These are phyloP conservation scores for Roridomyces roridus DNA, from an alignment of 768 basidiomycete genomes.

Conservation along the genomic window DNA sequence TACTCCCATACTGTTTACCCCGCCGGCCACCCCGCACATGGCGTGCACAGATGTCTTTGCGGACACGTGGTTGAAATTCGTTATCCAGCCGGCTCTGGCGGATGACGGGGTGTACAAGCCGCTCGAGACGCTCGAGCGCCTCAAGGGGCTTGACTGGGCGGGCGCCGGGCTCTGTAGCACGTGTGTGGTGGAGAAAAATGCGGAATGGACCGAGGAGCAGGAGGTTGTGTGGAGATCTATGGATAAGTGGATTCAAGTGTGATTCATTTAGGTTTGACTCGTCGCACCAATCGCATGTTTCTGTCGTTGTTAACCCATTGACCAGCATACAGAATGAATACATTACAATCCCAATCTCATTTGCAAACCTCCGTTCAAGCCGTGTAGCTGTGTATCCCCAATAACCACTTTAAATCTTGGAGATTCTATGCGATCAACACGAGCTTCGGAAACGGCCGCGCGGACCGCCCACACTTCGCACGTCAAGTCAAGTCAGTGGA, in stretches of 20 bases:
- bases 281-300: constrained; percentile 12
- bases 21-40: constrained; percentile 75
- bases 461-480: no score
- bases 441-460: no score
- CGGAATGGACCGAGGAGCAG: constrained; percentile 73
- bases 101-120: constrained; percentile 71
- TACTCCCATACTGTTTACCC: constrained; percentile 75
- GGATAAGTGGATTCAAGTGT: constrained; percentile 58
- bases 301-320: constrained; percentile 7
- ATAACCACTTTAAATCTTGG: background rate
- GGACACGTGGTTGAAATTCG: constrained; percentile 72
- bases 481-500: no score
- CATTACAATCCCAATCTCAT: no score
- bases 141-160: constrained; percentile 66
- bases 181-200: constrained; percentile 63
- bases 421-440: no score
- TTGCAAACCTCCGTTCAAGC: no score
- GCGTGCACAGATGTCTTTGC: constrained; percentile 75
- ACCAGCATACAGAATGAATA: background rate
- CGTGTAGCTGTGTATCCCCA: background rate
- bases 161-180: constrained; percentile 60
- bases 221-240: constrained; percentile 62
- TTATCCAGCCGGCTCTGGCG: constrained; percentile 71
- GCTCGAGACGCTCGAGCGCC: constrained; percentile 69
- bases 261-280: constrained; percentile 10